Evolutionary conservation across 306 rosid species (phyloP).

Genomic region (Crataegus laevigata): DNA sequence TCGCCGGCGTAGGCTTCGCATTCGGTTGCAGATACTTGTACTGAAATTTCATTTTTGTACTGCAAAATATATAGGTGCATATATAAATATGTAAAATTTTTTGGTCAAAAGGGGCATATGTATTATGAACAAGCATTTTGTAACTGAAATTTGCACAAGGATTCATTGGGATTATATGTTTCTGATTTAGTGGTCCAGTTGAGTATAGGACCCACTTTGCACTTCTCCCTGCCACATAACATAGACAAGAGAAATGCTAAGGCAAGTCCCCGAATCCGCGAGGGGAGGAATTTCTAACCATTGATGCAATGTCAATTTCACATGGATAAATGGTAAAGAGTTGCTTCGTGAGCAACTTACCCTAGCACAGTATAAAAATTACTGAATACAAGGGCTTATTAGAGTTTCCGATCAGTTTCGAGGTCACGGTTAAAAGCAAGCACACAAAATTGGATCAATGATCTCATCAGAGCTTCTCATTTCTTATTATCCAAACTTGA

Average conservation of each 20-base stretch:
- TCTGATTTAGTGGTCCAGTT: background rate
- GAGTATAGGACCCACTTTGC: background rate
- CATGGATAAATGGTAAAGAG: background rate
- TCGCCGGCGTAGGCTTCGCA: constrained; percentile 56
- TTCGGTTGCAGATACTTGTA: constrained; percentile 36
- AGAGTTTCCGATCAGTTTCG: background rate
- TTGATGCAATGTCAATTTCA: background rate
- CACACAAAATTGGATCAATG: background rate
- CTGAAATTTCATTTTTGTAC: background rate
- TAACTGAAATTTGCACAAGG: background rate
- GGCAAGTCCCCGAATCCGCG: no score
- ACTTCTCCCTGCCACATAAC: background rate
- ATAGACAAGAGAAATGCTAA: background rate
- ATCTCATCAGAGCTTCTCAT: background rate
- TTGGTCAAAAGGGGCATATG: no score
- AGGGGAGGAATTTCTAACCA: background rate
- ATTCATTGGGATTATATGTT: background rate
- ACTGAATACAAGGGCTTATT: background rate
- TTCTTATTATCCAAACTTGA: background rate
- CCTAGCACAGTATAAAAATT: background rate
- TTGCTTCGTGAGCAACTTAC: background rate
- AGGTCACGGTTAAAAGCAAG: background rate
- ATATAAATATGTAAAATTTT: background rate
- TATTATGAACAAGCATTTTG: background rate
- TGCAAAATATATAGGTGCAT: background rate